Percentiles rank a stretch among this genome's conserved stretches.
These are phyloP conservation scores for Flagelloscypha sp. DNA, from an alignment of 768 basidiomycete genomes.

Conservation along the genomic window DNA sequence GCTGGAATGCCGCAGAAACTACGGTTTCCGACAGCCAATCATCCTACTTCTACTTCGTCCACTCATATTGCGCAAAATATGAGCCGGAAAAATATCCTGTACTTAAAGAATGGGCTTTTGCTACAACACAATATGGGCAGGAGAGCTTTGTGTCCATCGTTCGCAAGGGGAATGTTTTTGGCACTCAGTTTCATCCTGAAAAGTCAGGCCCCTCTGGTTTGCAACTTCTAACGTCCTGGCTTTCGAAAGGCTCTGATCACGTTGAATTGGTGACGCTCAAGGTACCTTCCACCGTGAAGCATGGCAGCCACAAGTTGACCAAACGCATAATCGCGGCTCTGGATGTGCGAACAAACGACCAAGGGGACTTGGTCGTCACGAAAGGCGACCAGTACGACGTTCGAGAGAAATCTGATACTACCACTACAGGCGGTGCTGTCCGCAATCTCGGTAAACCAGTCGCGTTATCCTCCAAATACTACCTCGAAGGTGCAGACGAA, in stretches of 20 bases:
- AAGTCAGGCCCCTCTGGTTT: constrained; percentile 90
- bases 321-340: constrained; percentile 96
- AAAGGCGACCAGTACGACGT: constrained; percentile 99
- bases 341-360: constrained; percentile 94
- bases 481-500: constrained; percentile 85
- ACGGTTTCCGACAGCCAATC: constrained; percentile 40
- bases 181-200: constrained; percentile 95
- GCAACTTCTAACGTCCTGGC: constrained; percentile 71
- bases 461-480: constrained; percentile 82
- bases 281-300: constrained; percentile 15
- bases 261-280: too few species aligned
- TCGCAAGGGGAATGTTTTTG: constrained; percentile 79
- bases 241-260: constrained; percentile 41
- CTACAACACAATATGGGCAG: constrained; percentile 88
- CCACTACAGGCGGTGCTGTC: constrained; percentile 62
- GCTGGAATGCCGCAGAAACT: constrained; percentile 74
- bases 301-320: constrained; percentile 61
- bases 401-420: constrained; percentile 58
- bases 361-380: constrained; percentile 95
- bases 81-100: constrained; percentile 44
- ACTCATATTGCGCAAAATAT: constrained; percentile 85
- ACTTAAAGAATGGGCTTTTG: constrained; percentile 70
- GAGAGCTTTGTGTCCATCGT: constrained; percentile 86
- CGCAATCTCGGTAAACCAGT: constrained; percentile 98
- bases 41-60: constrained; percentile 93